Evolutionary conservation across 2,329 filamentous ascomycete species (phyloP), one percentile per base, ranked within the genome.

Genomic region (Immersiporthe knoxdaviesiana): DNA sequence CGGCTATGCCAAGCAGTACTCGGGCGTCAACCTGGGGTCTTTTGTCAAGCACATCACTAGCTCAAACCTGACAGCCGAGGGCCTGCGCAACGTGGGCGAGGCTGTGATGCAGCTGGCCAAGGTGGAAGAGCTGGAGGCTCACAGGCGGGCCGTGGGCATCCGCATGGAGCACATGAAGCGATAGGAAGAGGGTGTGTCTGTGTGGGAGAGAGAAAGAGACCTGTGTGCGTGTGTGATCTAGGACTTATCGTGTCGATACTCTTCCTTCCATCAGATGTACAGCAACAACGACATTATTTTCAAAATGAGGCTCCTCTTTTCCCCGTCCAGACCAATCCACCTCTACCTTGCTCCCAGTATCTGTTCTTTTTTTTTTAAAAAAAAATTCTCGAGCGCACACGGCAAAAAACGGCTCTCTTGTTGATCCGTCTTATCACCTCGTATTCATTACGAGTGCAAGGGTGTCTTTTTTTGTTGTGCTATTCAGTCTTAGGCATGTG

Each of bases 1-100:
- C 77, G 96, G 96, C 54, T 99, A 97, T 76, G 96, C 96, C 63
- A 97, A 97, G 82, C 96, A 99, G 80, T 99, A 99, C 83, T 97
- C 94, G 7, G 96, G 96, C 65, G 96, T 99, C 77, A 99, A 97
- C 80, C 87, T 99, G 7, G 93, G 89, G 41, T 98, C 95, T 2
- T 99, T 97, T 81, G 88, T 97, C 79, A 99, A 99, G 84, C 94
- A 98, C 84, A 97, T 99, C 77, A 99, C 96, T 50, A 96, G 92
- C 82, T 93, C 94, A 0, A 92, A 97, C 79, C 85, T 99, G 71
- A 97, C 93, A 1, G 88, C 90, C 24, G 87, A 97, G 75, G 96
- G 96, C 30, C 83, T 99, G 72, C 87, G 87, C 74, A 96, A 97
- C 75, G 92, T 99, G 2, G 93, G 95, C 44, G 83, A 85, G 66